Base-by-base conservation (phyloP, 1,139 yeast genomes). In the Hansenula sp. region DNA sequence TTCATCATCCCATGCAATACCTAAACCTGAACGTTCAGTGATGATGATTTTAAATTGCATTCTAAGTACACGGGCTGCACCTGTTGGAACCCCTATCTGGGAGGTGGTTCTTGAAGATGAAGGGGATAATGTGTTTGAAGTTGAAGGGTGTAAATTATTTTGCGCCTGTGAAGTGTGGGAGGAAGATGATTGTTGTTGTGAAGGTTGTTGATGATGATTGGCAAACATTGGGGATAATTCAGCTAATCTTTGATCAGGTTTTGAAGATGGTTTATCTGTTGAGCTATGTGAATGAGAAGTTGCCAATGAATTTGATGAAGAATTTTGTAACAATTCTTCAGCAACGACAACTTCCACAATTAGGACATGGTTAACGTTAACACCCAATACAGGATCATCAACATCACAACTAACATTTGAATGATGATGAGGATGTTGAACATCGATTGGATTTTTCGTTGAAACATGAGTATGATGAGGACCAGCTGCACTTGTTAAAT, bases 1-100 rank as follows among this genome's bases (percentile, higher is more conserved):
- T 63, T 93, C 99, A 60, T 91, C 98, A 65, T 93, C 98, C 99
- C 99, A 93, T 0, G 98, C 87, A 31, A 93, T 88, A 5, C 99
- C 99, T 40, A 93, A 72, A 0, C 99, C 99, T 0, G 96, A 84
- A 46, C 98, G 72, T 61, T 91, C 98, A 1, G 96, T 87, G 25
- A 93, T 65, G 11, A 73, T 72, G 16, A 93, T 59, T 53, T 85
- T 84, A 65, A 93, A 93, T 63, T 91, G 97, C 98, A 93, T 93
- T 53, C 99, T 70, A 47, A 93, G 68, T 2, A 94, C 96, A 42
- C 99, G 71, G 0, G 99, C 98, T 4, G 96, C 88, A 7, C 99
- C 99, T 0, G 98, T 93, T 3, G 96, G 93, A 0, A 84, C 77
- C 29, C 94, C 89, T 15, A 83, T 77, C 3, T 48, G 45, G 2